Evolutionary conservation across 306 rosid species (phyloP).

Genomic region (Acacia melanoxylon): DNA sequence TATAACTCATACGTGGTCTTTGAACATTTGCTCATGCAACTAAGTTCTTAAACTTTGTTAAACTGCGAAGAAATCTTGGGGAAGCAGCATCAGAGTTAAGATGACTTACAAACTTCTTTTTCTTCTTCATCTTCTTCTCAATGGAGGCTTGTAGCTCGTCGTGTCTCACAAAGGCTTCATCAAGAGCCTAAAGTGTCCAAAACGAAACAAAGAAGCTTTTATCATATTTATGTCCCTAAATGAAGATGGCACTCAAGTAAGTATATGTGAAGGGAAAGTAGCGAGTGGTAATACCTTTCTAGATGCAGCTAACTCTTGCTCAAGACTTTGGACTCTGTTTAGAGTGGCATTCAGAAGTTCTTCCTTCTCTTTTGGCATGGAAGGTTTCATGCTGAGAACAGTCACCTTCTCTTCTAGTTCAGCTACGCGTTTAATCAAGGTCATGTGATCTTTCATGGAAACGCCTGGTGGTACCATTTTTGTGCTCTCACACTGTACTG

Average conservation of each 20-base stretch:
- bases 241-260: not conserved
- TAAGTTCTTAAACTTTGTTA: too few species aligned
- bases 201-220: not conserved
- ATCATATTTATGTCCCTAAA: not conserved
- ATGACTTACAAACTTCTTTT: constrained; percentile 62
- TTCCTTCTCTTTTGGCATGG: constrained; percentile 84
- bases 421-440: constrained; percentile 82
- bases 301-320: constrained; percentile 62
- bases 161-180: constrained; percentile 52
- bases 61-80: not conserved
- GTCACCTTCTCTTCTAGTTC: constrained; percentile 75
- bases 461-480: constrained; percentile 33
- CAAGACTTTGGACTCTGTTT: constrained; percentile 53
- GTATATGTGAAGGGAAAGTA: not conserved
- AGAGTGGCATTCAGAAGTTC: constrained; percentile 64
- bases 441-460: constrained; percentile 51
- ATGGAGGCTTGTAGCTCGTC: constrained; percentile 56
- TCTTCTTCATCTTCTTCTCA: constrained; percentile 77
- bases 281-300: constrained; percentile 54
- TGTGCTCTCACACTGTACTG: constrained; percentile 51
- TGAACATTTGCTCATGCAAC: too few species aligned
- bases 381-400: constrained; percentile 46
- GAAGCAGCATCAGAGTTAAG: constrained; percentile 11
- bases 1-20: too few species aligned
- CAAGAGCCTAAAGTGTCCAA: constrained; percentile 55